phyloP scores from a whole-genome alignment of 345 rosid genomes.

The Arabidopsis suecica region DNA sequence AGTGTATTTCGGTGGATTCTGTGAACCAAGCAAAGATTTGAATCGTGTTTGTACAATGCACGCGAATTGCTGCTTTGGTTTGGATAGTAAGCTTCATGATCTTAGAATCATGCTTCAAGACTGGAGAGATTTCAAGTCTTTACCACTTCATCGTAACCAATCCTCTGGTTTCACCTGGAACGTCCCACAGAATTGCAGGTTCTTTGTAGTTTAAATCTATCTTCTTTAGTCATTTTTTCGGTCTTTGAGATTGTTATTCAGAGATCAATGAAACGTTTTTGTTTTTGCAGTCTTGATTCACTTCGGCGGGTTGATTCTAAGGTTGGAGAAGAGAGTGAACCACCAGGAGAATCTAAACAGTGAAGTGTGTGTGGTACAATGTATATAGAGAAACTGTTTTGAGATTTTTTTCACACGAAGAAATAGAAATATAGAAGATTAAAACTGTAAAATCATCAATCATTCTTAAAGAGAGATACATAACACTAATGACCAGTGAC shows the following conservation, averaged over 20 bases:
- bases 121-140: slow-evolving; percentile 65
- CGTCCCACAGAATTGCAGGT: slow-evolving; percentile 92
- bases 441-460: slow-evolving; percentile 15
- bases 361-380: slow-evolving; percentile 31
- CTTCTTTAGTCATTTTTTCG: neutral
- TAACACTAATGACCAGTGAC: neutral
- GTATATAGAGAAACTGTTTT: slow-evolving; percentile 30
- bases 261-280: neutral
- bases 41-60: slow-evolving; percentile 86
- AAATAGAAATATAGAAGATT: slow-evolving; percentile 19
- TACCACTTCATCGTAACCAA: slow-evolving; percentile 59
- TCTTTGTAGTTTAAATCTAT: neutral
- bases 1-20: slow-evolving; percentile 78
- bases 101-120: slow-evolving; percentile 80
- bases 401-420: neutral
- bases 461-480: slow-evolving; percentile 6
- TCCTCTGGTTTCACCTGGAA: slow-evolving; percentile 59
- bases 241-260: slow-evolving; percentile 3
- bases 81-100: slow-evolving; percentile 81
- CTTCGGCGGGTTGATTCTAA: slow-evolving; percentile 44
- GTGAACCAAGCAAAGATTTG: slow-evolving; percentile 83
- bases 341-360: slow-evolving; percentile 35
- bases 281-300: slow-evolving; percentile 55
- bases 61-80: slow-evolving; percentile 81
- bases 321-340: slow-evolving; percentile 22